phyloP scores from a whole-genome alignment of 2,329 filamentous ascomycete species.

The Sporothrix pallida region DNA sequence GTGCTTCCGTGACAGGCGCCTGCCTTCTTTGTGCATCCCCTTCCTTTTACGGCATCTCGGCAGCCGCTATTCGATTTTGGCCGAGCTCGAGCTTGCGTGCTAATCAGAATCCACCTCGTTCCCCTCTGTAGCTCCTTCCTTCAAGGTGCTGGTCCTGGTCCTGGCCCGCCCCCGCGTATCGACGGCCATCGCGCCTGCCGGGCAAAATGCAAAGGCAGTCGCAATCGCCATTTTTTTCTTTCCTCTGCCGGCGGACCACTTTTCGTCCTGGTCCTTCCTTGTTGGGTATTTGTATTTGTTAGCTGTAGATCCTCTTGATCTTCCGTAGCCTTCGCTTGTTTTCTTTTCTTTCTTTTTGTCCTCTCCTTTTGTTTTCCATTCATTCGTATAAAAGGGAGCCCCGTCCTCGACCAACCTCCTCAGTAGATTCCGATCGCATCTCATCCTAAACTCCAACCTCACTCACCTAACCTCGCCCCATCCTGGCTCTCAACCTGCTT shows the following conservation, averaged over 20 bases:
- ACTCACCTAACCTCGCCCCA: background rate
- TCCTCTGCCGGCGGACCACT: conserved; percentile 19
- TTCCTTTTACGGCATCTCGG: conserved; percentile 1
- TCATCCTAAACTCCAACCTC: background rate
- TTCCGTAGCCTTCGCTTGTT: conserved; percentile 19
- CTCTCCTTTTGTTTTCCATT: background rate
- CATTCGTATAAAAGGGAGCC: background rate
- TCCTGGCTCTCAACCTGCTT: background rate
- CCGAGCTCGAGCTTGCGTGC: conserved; percentile 10
- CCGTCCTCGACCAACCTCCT: background rate
- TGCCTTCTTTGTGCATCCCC: background rate
- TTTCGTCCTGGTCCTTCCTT: background rate
- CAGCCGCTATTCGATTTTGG: conserved; percentile 3
- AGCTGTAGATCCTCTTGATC: background rate
- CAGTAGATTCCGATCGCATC: background rate
- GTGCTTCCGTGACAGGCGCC: background rate
- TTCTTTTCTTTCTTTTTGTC: conserved; percentile 15
- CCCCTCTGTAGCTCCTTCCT: background rate
- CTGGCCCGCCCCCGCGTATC: conserved; percentile 11
- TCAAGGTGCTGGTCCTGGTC: too few relatives aligned
- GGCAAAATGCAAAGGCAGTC: background rate
- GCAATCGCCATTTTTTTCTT: background rate
- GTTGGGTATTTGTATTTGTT: too few relatives aligned
- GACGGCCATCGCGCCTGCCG: conserved; percentile 21
- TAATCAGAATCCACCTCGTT: background rate